Percentiles rank a stretch among this genome's conserved stretches.
These are phyloP conservation scores for Cystofilobasidium ferigula DNA, from an alignment of 768 basidiomycete species.

Conservation along the genomic window DNA sequence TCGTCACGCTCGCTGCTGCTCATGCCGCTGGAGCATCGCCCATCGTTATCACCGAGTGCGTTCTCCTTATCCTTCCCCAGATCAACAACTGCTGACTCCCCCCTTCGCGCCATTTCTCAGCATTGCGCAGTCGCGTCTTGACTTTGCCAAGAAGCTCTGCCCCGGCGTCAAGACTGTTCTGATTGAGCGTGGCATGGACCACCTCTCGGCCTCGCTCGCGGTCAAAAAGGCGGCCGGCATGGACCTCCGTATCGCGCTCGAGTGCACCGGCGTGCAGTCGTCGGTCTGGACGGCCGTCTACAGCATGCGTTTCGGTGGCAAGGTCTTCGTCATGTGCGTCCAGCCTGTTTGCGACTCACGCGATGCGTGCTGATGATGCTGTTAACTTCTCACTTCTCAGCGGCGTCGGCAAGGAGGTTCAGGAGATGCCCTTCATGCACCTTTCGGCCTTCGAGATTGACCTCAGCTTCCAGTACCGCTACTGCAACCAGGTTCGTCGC, in stretches of 20 bases:
- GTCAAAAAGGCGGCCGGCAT: conserved; percentile 36
- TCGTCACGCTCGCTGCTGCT: conserved; percentile 39
- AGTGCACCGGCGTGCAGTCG: conserved; percentile 42
- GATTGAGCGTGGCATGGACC: conserved; percentile 32
- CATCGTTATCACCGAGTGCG: conserved; percentile 41
- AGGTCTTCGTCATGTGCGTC: background rate
- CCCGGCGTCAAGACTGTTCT: conserved; percentile 38
- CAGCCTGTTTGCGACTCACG: background rate
- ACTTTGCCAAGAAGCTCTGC: conserved; percentile 40
- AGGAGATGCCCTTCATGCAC: conserved; percentile 39
- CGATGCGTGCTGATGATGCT: background rate
- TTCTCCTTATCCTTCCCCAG: background rate
- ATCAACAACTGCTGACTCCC: background rate
- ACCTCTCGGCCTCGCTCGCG: conserved; percentile 32
- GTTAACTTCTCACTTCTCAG: conserved; percentile 30
- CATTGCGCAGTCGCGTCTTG: conserved; percentile 38
- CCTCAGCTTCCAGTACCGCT: conserved; percentile 38
- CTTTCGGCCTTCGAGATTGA: conserved; percentile 39
- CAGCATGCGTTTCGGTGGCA: background rate
- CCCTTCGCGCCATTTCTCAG: background rate
- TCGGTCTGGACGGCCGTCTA: conserved; percentile 37
- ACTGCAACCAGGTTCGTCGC: conserved; percentile 8
- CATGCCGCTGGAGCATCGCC: conserved; percentile 41
- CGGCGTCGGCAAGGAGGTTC: conserved; percentile 40
- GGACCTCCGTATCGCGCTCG: conserved; percentile 35